Conservation (phyloP, 805 yeast species). For the Yarrowia osloensis region DNA sequence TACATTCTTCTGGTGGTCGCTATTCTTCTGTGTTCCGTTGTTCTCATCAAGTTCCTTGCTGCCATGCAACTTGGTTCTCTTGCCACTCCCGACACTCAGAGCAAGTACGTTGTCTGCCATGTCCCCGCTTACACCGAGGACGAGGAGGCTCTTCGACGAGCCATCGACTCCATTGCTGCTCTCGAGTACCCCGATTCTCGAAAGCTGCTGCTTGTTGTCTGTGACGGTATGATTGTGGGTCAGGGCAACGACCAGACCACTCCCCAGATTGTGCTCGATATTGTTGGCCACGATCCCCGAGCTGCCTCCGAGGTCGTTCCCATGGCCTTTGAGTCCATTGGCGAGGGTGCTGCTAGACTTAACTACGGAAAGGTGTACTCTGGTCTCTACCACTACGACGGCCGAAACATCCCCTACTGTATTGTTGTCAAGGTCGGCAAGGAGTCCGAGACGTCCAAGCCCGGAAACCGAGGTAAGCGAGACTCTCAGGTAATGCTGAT, state of each 20-base stretch:
- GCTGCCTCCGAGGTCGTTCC: conserved; percentile 56
- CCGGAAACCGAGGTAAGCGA: conserved; percentile 68
- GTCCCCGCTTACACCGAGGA: conserved; percentile 67
- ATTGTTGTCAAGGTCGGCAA: conserved; percentile 63
- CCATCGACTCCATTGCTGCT: conserved; percentile 62
- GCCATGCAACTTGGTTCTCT: conserved; percentile 46
- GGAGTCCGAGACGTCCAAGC: conserved; percentile 55
- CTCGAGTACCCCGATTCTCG: conserved; percentile 61
- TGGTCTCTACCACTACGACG: conserved; percentile 60
- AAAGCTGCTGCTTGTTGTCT: conserved; percentile 55
- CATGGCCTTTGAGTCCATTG: conserved; percentile 58
- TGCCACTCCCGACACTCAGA: conserved; percentile 44
- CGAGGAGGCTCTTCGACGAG: conserved; percentile 55
- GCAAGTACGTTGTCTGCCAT: conserved; percentile 47
- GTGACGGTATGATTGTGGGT: conserved; percentile 65
- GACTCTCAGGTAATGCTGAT: conserved; percentile 61
- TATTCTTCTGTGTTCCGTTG: conserved; percentile 43
- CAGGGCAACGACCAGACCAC: conserved; percentile 62
- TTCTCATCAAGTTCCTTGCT: conserved; percentile 46
- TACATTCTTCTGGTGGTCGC: conserved; percentile 47
- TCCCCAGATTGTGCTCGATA: conserved; percentile 57
- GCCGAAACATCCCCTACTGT: conserved; percentile 56
- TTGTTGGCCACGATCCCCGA: conserved; percentile 54
- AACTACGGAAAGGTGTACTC: conserved; percentile 64
- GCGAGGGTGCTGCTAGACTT: conserved; percentile 64